Percentiles rank a stretch among this genome's conserved stretches.
Evolutionary conservation across 345 rosid species (phyloP).

Genomic region (Salix koriyanagi): DNA sequence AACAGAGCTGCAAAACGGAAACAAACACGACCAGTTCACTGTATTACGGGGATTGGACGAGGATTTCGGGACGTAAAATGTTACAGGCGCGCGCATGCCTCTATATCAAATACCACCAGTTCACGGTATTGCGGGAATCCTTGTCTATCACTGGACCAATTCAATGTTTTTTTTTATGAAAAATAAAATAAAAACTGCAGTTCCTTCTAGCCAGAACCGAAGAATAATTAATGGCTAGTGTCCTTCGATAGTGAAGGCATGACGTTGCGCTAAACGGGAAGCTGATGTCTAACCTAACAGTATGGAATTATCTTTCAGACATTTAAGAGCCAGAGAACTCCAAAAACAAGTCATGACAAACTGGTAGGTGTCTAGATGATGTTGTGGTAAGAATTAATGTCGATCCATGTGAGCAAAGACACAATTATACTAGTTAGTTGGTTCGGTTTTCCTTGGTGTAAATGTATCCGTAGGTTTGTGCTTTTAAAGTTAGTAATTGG

Average conservation of each 20-base stretch:
- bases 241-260: background rate
- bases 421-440: background rate
- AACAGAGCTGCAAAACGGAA: background rate
- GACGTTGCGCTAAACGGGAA: background rate
- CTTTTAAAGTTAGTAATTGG: slow-evolving; percentile 1
- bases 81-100: slow-evolving; percentile 17
- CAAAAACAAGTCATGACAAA: slow-evolving; percentile 10
- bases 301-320: background rate
- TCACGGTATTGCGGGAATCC: slow-evolving; percentile 15
- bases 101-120: slow-evolving; percentile 49
- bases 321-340: slow-evolving; percentile 4
- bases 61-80: slow-evolving; percentile 52
- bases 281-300: slow-evolving; percentile 9
- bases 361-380: slow-evolving; percentile 3
- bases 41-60: slow-evolving; percentile 55
- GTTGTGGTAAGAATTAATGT: background rate
- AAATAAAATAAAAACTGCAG: background rate
- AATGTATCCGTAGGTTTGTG: background rate
- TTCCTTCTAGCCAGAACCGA: background rate
- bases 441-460: background rate
- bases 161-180: background rate
- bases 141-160: background rate
- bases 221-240: background rate
- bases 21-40: background rate
- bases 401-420: slow-evolving; percentile 6